Percentiles rank a stretch among this genome's conserved stretches.
These are phyloP conservation scores for Neurospora terricola DNA, from an alignment of 495 filamentous ascomycete species.

Conservation along the genomic window DNA sequence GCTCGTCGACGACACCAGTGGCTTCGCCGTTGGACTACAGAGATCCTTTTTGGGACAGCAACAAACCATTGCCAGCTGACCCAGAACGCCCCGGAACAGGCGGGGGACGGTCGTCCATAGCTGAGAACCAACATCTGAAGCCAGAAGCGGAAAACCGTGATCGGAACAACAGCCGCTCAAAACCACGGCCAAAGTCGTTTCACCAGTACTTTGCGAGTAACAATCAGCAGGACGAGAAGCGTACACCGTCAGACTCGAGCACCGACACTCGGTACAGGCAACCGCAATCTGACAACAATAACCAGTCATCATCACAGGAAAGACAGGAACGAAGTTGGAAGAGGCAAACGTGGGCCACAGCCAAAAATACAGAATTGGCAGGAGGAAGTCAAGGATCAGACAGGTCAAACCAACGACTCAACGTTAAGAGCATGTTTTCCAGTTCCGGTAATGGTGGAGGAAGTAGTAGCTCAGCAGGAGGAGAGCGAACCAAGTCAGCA, in stretches of 20 bases:
- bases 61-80: neutral
- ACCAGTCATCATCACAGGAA: neutral
- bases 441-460: neutral
- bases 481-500: neutral
- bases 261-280: constrained; percentile 27
- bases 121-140: neutral
- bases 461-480: neutral
- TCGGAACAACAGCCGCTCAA: neutral
- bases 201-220: neutral
- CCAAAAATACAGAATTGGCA: neutral
- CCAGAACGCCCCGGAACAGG: neutral
- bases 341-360: neutral
- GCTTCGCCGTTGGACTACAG: constrained; percentile 7
- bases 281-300: neutral
- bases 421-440: neutral
- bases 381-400: neutral
- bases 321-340: neutral
- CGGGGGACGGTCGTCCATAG: neutral
- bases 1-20: constrained; percentile 35
- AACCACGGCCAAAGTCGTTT: neutral
- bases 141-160: neutral
- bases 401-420: neutral
- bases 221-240: neutral
- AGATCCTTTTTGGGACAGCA: neutral
- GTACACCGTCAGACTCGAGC: constrained; percentile 33